Base-by-base conservation (phyloP, 2,329 filamentous ascomycete genomes). In the Aspergillus ochraceus region DNA sequence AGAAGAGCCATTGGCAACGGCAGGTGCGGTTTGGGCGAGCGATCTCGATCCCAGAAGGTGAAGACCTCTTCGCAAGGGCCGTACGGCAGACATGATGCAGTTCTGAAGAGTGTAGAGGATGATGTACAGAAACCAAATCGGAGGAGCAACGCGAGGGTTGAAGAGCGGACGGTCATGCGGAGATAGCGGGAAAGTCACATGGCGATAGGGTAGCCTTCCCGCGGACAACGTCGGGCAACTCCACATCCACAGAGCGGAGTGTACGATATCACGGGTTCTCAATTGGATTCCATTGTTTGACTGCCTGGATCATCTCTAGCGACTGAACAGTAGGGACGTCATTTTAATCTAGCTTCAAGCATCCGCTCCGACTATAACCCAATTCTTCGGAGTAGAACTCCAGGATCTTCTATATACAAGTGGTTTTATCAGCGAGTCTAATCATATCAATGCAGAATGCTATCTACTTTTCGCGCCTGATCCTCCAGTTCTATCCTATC, bases 1-100 rank as follows among this genome's bases (percentile, higher is more conserved):
- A 55, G 65, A 62, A 60, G 69, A 70, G 71, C 68, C 67, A 70
- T 74, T 74, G 66, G 68, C 68, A 52, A 66, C 65, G 56, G 70
- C 64, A 62, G 71, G 64, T 55, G 67, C 54, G 49, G 66, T 58
- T 47, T 66, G 65, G 55, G 67, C 59, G 49, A 66, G 58, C 14
- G 70, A 70, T 58, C 68, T 68, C 53, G 65, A 62, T 36, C 64
- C 65, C 58, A 74, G 62, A 58, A 71, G 69, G 66, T 70, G 70
- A 57, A 66, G 61, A 50, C 71, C 68, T 69, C 66, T 68, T 63
- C 64, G 60, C 57, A 76, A 54, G 54, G 70, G 62, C 52, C 70
- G 69, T 55, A 71, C 58, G 52, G 70, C 68, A 53, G 71, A 67
- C 71, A 73, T 71, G 55, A 55, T 66, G 57, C 55, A 39, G 6